Evolutionary conservation across 345 rosid species (phyloP), one percentile per base, ranked within the genome.

Genomic region (Ceriops decandra): DNA sequence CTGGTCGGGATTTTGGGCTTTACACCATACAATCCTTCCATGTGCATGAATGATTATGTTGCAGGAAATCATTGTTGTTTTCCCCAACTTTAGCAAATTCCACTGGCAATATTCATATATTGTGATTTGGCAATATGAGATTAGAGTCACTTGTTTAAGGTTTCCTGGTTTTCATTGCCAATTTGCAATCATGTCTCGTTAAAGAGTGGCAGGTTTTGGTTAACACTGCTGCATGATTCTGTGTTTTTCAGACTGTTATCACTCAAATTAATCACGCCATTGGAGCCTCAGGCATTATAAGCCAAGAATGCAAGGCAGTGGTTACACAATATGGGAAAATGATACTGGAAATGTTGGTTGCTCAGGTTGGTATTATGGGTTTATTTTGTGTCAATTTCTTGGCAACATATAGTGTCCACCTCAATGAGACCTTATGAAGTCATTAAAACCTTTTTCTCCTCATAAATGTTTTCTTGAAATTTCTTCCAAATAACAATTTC

Each of bases 221-320:
- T 72, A 49, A 60, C 28, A 5, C 53, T 62, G 56, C 36, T 30
- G 4, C 61, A 46, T 68, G 10, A 21, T 63, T 69, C 51, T n/a
- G 33, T 16, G 35, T 62, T 31, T 60, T 60, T 62, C 75, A 72
- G 80, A 51, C 80, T 57, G 70, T 76, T 32, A 67, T 76, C 51
- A 63, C 73, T 71, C 76, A 76, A 63, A 76, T 76, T 26, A 72
- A 76, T 62, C 76, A 67, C 62, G 76, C 76, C 5, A 76, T 76
- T 52, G 80, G 80, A 72, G 80, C 80, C 64, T 66, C 76, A 7
- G 80, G 80, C 32, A 51, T 72, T 62, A 49, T 63, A 54, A 76
- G 76, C 66, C 76, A 76, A 72, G 76, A 76, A 76, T 76, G 80
- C 76, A 76, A 72, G 58, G 57, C 73, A 6, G 36, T 76, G 32